Percentiles rank a stretch among this genome's conserved stretches.
phyloP scores from a whole-genome alignment of 495 filamentous ascomycete species.

The Neurospora africana region DNA sequence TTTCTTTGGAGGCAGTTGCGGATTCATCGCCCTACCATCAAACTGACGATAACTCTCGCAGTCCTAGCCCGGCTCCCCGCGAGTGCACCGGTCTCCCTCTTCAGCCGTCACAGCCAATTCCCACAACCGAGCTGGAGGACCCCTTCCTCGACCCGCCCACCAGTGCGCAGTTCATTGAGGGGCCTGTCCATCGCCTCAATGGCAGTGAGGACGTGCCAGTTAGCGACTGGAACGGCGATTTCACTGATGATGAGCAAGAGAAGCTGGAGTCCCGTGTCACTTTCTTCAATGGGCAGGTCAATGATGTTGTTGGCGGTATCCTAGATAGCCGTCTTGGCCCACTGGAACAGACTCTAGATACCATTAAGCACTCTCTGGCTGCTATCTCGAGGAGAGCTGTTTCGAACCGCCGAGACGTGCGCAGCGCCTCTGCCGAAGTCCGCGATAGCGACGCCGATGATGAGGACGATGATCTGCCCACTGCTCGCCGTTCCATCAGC shows the following conservation, averaged over 20 bases:
- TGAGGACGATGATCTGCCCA: conserved; percentile 66
- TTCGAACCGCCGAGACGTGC: conserved; percentile 35
- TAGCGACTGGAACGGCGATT: conserved; percentile 85
- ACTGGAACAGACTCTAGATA: conserved; percentile 62
- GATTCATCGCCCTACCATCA: conserved; percentile 46
- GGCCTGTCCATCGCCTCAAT: conserved; percentile 55
- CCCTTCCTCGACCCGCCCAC: conserved; percentile 35
- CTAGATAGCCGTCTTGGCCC: conserved; percentile 66
- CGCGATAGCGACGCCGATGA: conserved; percentile 89
- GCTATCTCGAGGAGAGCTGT: conserved; percentile 31
- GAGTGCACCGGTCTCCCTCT: conserved; percentile 27
- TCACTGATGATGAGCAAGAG: conserved; percentile 70
- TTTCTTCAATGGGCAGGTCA: conserved; percentile 84
- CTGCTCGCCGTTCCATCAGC: conserved; percentile 51
- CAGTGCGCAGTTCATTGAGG: conserved; percentile 33
- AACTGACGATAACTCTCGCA: conserved; percentile 53
- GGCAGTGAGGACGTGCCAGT: conserved; percentile 52
- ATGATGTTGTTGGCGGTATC: conserved; percentile 71
- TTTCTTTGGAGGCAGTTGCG: conserved; percentile 27
- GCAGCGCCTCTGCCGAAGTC: conserved; percentile 52
- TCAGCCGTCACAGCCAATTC: conserved; percentile 20
- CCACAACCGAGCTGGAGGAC: conserved; percentile 35
- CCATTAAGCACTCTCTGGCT: conserved; percentile 59
- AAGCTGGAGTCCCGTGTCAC: conserved; percentile 61
- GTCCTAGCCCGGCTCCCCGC: conserved; percentile 64